A percentile compares a stretch with the other conserved stretches of the same genome.
These are phyloP conservation scores for Hirsutella rhossiliensis DNA, from an alignment of 2,329 filamentous ascomycete species.

Conservation along the genomic window DNA sequence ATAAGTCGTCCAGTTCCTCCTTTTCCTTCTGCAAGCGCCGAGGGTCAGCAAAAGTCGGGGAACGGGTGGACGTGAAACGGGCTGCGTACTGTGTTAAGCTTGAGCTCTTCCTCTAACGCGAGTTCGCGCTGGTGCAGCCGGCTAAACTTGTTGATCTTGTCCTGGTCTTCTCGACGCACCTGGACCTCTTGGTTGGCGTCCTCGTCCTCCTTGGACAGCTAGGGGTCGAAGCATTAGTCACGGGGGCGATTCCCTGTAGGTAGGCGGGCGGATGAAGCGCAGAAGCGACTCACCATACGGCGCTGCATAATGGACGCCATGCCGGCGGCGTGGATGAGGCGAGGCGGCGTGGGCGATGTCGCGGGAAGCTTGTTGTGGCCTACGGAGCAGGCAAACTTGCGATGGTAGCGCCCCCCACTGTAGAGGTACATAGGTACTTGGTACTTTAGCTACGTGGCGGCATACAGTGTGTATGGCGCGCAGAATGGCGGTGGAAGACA, in stretches of 20 bases:
- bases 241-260: neutral
- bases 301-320: constrained; percentile 40
- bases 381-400: neutral
- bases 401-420: neutral
- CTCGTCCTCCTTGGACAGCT: constrained; percentile 95
- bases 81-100: constrained; percentile 58
- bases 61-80: no score
- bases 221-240: constrained; percentile 8
- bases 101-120: constrained; percentile 66
- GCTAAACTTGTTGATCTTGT: constrained; percentile 98
- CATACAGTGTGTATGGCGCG: neutral
- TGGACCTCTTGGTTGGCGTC: constrained; percentile 74
- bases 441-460: no score
- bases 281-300: constrained; percentile 39
- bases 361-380: no score
- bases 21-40: constrained; percentile 69
- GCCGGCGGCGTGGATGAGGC: constrained; percentile 3
- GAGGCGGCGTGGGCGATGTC: no score
- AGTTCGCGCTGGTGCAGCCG: constrained; percentile 81
- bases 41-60: neutral
- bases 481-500: no score
- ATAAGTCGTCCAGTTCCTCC: constrained; percentile 90
- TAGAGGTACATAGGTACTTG: neutral
- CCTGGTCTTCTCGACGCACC: constrained; percentile 92
- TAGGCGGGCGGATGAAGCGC: neutral